Conservation (phyloP, 768 basidiomycete species). For the Udeniomyces megalosporus region DNA sequence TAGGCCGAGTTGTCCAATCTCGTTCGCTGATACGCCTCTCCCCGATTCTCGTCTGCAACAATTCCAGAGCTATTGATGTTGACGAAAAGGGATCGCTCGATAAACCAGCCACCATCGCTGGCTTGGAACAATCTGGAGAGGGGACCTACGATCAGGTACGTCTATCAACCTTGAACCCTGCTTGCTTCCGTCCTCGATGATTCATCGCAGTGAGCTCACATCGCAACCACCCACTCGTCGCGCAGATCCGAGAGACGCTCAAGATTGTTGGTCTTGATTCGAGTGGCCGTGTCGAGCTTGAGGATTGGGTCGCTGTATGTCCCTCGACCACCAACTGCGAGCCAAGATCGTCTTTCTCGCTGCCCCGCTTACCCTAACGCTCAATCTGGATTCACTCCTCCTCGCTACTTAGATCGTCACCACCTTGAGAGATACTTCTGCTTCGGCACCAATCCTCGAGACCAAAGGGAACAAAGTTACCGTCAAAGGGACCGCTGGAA, state of each 20-base stretch:
- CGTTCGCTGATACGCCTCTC: no score
- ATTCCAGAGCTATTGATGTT: slow-evolving; percentile 26
- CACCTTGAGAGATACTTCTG: not conserved
- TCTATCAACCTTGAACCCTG: not conserved
- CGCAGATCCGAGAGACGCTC: slow-evolving; percentile 39
- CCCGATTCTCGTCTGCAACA: no score
- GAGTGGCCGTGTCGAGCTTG: slow-evolving; percentile 86
- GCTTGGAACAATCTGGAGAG: slow-evolving; percentile 61
- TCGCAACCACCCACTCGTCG: no score
- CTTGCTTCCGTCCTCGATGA: no score
- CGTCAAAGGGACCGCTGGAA: slow-evolving; percentile 73
- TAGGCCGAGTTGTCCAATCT: no score
- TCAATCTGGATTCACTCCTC: slow-evolving; percentile 17
- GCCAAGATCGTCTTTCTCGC: no score
- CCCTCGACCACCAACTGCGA: no score
- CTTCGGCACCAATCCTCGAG: slow-evolving; percentile 20
- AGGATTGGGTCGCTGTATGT: slow-evolving; percentile 92
- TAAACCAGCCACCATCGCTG: slow-evolving; percentile 62
- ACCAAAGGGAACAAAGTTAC: slow-evolving; percentile 60
- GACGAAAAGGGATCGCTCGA: slow-evolving; percentile 29
- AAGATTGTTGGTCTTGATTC: slow-evolving; percentile 90
- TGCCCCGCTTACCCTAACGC: no score
- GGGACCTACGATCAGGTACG: slow-evolving; percentile 53
- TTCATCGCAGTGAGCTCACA: no score
- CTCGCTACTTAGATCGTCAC: slow-evolving; percentile 2